Conservation (phyloP, 192 early-diverging fungal genomes). For the Lunasporangiospora selenospora region DNA sequence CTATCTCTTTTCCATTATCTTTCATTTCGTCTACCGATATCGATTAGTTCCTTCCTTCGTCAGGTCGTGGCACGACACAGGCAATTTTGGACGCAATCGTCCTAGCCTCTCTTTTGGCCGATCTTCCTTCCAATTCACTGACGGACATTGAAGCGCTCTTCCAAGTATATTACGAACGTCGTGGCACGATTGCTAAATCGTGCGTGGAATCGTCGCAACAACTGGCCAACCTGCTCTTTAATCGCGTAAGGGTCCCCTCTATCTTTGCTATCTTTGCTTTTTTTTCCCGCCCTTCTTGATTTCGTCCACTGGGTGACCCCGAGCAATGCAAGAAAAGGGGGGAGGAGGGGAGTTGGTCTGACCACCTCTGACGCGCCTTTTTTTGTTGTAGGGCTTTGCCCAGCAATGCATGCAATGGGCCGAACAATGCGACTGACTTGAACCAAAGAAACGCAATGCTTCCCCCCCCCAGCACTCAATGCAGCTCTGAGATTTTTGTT, state of each 20-base stretch:
- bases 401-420: too few species aligned
- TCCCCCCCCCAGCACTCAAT: too few species aligned
- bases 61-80: constrained; percentile 37
- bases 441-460: too few species aligned
- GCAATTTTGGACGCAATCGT: constrained; percentile 27
- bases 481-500: too few species aligned
- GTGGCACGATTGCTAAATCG: constrained; percentile 18
- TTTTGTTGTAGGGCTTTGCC: neutral
- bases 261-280: neutral
- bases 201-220: constrained; percentile 19
- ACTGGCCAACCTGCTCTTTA: constrained; percentile 32
- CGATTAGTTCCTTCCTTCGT: constrained; percentile 26
- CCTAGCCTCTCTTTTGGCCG: constrained; percentile 28
- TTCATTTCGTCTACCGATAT: too few species aligned
- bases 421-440: too few species aligned
- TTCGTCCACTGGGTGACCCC: too few species aligned
- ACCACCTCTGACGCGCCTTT: neutral
- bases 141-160: constrained; percentile 40
- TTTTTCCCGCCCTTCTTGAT: too few species aligned
- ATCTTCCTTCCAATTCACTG: constrained; percentile 26
- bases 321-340: too few species aligned
- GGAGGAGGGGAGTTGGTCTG: too few species aligned
- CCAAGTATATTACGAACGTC: constrained; percentile 26
- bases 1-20: too few species aligned
- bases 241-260: constrained; percentile 8